Percentiles rank a stretch among this genome's conserved stretches.
Conservation (phyloP, 2,329 filamentous ascomycete genomes). For the Trichophyton simii region DNA sequence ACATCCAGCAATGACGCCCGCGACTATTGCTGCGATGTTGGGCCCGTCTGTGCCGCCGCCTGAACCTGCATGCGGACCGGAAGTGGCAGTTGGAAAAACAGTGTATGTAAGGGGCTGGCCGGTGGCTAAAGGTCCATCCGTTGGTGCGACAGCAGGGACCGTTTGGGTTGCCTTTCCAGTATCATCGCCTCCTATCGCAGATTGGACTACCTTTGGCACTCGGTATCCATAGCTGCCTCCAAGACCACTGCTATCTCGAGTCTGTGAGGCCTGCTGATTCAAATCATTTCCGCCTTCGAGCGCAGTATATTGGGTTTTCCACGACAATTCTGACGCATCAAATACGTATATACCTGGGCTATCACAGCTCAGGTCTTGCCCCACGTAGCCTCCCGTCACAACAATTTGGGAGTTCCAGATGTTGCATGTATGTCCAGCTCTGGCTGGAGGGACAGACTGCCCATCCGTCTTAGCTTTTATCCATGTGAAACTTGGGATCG, state of each 20-base stretch:
- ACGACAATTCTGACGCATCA: conserved; percentile 56
- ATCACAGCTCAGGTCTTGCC: conserved; percentile 50
- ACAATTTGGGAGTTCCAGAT: conserved; percentile 73
- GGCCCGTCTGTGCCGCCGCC: conserved; percentile 24
- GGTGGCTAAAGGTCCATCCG: conserved; percentile 57
- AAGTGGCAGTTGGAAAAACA: conserved; percentile 27
- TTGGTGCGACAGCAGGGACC: conserved; percentile 49
- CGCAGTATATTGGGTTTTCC: conserved; percentile 60
- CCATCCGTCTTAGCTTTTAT: conserved; percentile 47
- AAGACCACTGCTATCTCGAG: conserved; percentile 44
- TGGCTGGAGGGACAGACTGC: conserved; percentile 41
- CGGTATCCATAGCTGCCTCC: conserved; percentile 52
- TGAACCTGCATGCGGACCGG: neutral
- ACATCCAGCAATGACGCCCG: conserved; percentile 52
- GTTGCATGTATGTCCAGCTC: conserved; percentile 64
- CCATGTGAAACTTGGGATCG: conserved; percentile 71
- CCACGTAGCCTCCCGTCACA: conserved; percentile 58
- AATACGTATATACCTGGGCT: conserved; percentile 61
- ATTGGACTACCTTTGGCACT: conserved; percentile 52
- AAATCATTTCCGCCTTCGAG: conserved; percentile 39
- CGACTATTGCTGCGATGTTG: conserved; percentile 45
- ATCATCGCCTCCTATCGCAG: conserved; percentile 54
- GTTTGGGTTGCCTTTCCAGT: conserved; percentile 59
- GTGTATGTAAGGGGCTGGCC: conserved; percentile 59
- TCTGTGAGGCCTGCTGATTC: conserved; percentile 42